Conservation (phyloP, 2,329 filamentous ascomycete species). For the Cladosporium halotolerans region DNA sequence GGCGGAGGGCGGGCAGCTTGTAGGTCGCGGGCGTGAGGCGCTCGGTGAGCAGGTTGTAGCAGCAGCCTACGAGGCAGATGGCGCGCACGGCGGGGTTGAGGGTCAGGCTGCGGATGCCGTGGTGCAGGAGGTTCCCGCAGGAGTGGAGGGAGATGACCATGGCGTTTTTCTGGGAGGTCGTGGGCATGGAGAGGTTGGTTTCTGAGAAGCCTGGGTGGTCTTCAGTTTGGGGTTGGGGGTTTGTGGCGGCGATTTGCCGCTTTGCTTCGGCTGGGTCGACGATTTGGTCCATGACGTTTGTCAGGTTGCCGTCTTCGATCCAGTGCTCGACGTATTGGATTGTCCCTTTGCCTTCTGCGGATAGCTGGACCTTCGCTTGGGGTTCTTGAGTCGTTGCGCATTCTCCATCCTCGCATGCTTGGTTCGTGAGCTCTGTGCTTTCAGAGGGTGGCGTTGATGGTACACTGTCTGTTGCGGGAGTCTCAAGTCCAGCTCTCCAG, state of each 20-base stretch:
- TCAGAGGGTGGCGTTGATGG: constrained; percentile 21
- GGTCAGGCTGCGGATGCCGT: constrained; percentile 78
- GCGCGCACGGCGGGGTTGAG: constrained; percentile 78
- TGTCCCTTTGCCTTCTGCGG: constrained; percentile 58
- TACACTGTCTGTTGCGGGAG: constrained; percentile 14
- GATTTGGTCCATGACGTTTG: constrained; percentile 55
- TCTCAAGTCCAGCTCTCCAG: constrained; percentile 46
- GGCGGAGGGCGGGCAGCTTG: constrained; percentile 72
- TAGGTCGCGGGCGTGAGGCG: constrained; percentile 78
- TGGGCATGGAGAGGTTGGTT: constrained; percentile 11
- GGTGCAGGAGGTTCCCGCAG: constrained; percentile 94
- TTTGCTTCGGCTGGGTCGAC: constrained; percentile 9
- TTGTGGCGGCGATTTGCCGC: constrained; percentile 10
- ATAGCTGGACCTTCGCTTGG: constrained; percentile 39
- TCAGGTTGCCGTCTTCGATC: constrained; percentile 66
- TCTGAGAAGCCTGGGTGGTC: constrained; percentile 19
- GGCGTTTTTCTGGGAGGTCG: constrained; percentile 36
- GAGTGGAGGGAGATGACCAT: constrained; percentile 96
- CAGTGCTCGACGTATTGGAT: constrained; percentile 73
- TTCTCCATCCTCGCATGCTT: constrained; percentile 1
- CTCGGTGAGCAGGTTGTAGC: constrained; percentile 94
- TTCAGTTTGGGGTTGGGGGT: not conserved
- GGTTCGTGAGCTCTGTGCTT: not conserved
- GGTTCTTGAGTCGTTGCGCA: not conserved
- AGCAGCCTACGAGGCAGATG: constrained; percentile 95